Conservation (phyloP, 2,329 filamentous ascomycete species). For the Ceratocystis colombiana region DNA sequence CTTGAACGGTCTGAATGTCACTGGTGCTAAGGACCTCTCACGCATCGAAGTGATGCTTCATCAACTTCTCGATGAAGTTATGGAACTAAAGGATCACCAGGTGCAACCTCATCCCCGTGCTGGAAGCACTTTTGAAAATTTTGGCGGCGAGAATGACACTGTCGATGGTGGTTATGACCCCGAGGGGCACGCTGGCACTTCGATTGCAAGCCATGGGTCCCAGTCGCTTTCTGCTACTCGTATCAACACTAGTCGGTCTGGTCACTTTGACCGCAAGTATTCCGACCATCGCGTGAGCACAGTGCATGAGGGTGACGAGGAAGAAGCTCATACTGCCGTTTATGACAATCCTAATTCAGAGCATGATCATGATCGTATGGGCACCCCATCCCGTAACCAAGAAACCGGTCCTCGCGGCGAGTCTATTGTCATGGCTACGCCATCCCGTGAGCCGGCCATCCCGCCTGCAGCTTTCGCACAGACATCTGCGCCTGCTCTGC, state of each 20-base stretch:
- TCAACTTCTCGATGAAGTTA: slow-evolving; percentile 84
- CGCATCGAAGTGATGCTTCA: slow-evolving; percentile 89
- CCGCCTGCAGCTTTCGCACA: slow-evolving; percentile 16
- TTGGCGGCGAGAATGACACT: slow-evolving; percentile 64
- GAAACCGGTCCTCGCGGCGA: slow-evolving; percentile 21
- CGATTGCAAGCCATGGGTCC: slow-evolving; percentile 43
- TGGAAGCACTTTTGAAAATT: slow-evolving; percentile 56
- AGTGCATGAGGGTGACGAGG: slow-evolving; percentile 73
- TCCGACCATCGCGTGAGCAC: slow-evolving; percentile 82
- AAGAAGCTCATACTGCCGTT: slow-evolving; percentile 37
- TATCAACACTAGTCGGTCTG: slow-evolving; percentile 59
- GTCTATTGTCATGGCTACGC: slow-evolving; percentile 20
- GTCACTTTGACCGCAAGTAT: slow-evolving; percentile 51
- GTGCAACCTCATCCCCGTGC: slow-evolving; percentile 41
- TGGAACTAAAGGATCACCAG: slow-evolving; percentile 58
- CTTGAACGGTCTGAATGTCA: slow-evolving; percentile 79
- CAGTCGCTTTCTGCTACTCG: slow-evolving; percentile 14
- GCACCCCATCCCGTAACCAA: slow-evolving; percentile 11
- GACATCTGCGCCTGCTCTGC: slow-evolving; percentile 7
- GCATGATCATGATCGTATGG: slow-evolving; percentile 31
- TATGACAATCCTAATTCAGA: slow-evolving; percentile 39
- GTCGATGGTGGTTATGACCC: slow-evolving; percentile 60
- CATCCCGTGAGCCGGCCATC: slow-evolving; percentile 19
- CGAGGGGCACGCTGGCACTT: slow-evolving; percentile 26
- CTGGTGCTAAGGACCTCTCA: slow-evolving; percentile 75